Conservation (phyloP, 805 yeast genomes). For the Candida insectalens region DNA sequence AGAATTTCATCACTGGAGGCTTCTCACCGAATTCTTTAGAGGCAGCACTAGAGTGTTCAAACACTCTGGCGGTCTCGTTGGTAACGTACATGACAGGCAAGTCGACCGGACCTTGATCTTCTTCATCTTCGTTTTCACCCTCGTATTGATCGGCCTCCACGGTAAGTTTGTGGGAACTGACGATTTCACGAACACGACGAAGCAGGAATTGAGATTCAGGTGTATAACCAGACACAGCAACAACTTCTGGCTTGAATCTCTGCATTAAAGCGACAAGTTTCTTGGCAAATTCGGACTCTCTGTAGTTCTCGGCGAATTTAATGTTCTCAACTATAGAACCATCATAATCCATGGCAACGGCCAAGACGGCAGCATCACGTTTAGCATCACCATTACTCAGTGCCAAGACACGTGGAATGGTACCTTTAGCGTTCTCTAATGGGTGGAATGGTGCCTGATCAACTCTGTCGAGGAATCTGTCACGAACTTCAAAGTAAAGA, state of each 20-base stretch:
- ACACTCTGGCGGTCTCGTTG: constrained; percentile 89
- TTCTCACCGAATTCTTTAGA: constrained; percentile 74
- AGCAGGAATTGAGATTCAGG: constrained; percentile 57
- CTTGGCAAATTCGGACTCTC: constrained; percentile 52
- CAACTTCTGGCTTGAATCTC: constrained; percentile 73
- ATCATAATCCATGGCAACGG: constrained; percentile 65
- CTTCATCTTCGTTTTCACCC: constrained; percentile 10
- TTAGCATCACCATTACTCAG: constrained; percentile 83
- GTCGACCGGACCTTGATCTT: constrained; percentile 24
- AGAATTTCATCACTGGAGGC: constrained; percentile 70
- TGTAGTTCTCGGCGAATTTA: constrained; percentile 72
- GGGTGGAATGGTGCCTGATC: constrained; percentile 95
- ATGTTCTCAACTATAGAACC: constrained; percentile 70
- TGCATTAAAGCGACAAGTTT: constrained; percentile 52
- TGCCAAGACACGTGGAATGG: constrained; percentile 76
- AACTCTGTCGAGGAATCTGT: constrained; percentile 55
- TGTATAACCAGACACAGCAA: constrained; percentile 83
- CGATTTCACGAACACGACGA: constrained; percentile 44
- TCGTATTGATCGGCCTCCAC: constrained; percentile 34
- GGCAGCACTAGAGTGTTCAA: constrained; percentile 71
- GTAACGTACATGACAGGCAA: constrained; percentile 75
- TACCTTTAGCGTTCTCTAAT: constrained; percentile 64
- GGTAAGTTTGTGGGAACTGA: constrained; percentile 43
- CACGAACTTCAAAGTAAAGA: constrained; percentile 62
- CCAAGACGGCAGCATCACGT: constrained; percentile 78